Percentiles rank a stretch among this genome's conserved stretches.
These are phyloP conservation scores for Aspergillus affinis DNA, from an alignment of 495 filamentous ascomycete species.

Conservation along the genomic window DNA sequence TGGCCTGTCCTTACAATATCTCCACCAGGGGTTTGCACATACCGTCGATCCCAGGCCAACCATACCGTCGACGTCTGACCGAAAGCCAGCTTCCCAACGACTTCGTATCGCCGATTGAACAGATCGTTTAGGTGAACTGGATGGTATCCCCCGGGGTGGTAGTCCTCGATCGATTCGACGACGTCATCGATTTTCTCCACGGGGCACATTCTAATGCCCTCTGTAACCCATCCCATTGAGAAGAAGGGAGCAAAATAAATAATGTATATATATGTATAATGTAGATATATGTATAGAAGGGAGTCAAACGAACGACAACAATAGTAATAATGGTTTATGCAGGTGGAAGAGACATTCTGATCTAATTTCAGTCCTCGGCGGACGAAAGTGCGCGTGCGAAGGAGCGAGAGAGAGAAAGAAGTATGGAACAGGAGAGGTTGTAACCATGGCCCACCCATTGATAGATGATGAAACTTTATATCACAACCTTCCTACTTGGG, in stretches of 20 bases:
- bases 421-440: not conserved
- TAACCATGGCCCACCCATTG: not conserved
- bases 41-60: slow-evolving; percentile 42
- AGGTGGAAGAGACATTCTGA: not conserved
- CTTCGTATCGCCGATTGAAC: slow-evolving; percentile 45
- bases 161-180: slow-evolving; percentile 25
- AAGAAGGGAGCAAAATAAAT: not conserved
- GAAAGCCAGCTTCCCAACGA: slow-evolving; percentile 54
- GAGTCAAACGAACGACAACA: not conserved
- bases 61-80: slow-evolving; percentile 54
- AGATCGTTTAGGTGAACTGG: slow-evolving; percentile 24
- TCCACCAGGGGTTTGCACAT: not conserved
- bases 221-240: not conserved
- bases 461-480: not conserved
- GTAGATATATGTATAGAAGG: not conserved
- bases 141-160: slow-evolving; percentile 25
- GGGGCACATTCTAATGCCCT: slow-evolving; percentile 17
- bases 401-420: too few relatives aligned
- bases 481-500: not conserved
- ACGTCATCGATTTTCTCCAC: slow-evolving; percentile 24
- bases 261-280: not conserved
- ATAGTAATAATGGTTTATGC: not conserved
- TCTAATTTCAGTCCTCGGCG: not conserved
- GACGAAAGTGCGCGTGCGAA: too few relatives aligned
- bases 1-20: not conserved